phyloP scores from a whole-genome alignment of 2,329 filamentous ascomycete genomes.

The Saccharata proteae region DNA sequence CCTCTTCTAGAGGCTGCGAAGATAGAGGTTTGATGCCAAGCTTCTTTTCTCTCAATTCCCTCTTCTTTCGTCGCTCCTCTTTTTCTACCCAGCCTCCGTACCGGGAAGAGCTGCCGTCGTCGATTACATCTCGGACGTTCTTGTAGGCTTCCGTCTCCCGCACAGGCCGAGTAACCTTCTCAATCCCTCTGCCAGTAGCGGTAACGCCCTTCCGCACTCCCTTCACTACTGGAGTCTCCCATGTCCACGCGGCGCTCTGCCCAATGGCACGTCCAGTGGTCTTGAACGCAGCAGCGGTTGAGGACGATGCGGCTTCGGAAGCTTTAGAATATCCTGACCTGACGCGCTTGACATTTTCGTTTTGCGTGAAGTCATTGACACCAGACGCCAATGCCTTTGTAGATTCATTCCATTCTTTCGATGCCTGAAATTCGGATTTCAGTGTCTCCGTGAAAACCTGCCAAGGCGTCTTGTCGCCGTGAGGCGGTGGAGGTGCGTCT shows the following conservation, averaged over 20 bases:
- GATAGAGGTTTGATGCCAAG: constrained; percentile 1
- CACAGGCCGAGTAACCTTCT: constrained; percentile 90
- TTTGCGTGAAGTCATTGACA: constrained; percentile 85
- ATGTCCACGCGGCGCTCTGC: constrained; percentile 89
- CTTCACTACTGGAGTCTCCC: constrained; percentile 90
- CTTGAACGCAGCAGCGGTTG: constrained; percentile 70
- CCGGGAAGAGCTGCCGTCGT: constrained; percentile 88
- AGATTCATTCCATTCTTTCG: constrained; percentile 98
- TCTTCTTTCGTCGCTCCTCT: constrained; percentile 73
- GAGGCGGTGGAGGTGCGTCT: constrained; percentile 68
- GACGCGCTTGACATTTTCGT: constrained; percentile 76
- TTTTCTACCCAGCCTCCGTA: constrained; percentile 97
- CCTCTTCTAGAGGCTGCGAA: constrained; percentile 25
- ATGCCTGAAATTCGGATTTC: constrained; percentile 84
- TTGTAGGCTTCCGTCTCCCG: constrained; percentile 92
- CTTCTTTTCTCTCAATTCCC: constrained; percentile 59
- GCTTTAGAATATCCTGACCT: constrained; percentile 79
- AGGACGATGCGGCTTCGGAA: constrained; percentile 68
- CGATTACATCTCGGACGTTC: constrained; percentile 84
- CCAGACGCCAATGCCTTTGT: constrained; percentile 87
- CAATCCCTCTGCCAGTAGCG: constrained; percentile 73
- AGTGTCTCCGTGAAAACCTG: constrained; percentile 98
- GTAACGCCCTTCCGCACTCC: constrained; percentile 78
- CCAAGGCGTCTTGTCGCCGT: constrained; percentile 97
- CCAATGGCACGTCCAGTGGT: constrained; percentile 77